Evolutionary conservation across 176 grass and related monocot species (phyloP).

Genomic region (Poa annua): DNA sequence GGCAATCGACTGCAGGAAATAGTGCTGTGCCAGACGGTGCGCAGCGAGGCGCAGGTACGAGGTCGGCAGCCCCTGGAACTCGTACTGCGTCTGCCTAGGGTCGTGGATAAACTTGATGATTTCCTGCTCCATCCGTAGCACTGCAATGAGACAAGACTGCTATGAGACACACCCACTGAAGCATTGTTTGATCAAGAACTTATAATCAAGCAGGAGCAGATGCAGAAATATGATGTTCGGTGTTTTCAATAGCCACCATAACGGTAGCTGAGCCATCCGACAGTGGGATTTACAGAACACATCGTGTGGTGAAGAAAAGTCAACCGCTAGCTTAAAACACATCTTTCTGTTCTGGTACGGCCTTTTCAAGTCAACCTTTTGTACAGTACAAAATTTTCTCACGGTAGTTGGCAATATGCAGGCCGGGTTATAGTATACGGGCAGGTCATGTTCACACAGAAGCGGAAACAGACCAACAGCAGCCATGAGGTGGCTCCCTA

Average conservation of each 20-base stretch:
- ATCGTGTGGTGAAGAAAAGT: no score
- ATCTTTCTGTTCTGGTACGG: not conserved
- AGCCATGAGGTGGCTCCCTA: no score
- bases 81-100: constrained; percentile 59
- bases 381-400: no score
- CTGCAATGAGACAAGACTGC: constrained; percentile 46
- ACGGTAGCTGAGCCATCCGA: not conserved
- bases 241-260: not conserved
- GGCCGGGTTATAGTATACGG: no score
- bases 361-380: not conserved
- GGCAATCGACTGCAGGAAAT: constrained; percentile 85
- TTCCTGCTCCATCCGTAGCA: constrained; percentile 97
- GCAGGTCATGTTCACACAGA: no score
- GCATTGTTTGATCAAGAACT: not conserved
- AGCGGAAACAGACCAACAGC: no score
- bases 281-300: not conserved
- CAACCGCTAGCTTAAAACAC: not conserved
- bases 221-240: not conserved
- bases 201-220: no score
- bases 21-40: constrained; percentile 88
- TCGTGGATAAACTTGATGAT: constrained; percentile 85
- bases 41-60: constrained; percentile 90
- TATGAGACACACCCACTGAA: not conserved
- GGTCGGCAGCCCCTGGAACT: constrained; percentile 73
- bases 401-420: no score